phyloP scores from a whole-genome alignment of 768 basidiomycete species.

The Fomitopsis pulvina region DNA sequence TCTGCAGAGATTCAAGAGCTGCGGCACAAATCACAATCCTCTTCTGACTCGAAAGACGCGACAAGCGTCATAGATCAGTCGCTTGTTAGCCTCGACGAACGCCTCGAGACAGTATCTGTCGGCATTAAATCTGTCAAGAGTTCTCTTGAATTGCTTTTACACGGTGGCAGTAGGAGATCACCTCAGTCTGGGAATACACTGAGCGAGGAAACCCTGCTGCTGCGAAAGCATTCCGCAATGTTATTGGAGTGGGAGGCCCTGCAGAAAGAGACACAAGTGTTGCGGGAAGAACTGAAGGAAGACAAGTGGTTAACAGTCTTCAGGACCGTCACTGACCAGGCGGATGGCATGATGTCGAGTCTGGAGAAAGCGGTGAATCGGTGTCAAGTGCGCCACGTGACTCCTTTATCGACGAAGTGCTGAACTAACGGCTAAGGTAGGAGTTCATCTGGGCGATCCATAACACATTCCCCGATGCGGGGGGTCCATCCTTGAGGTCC shows the following conservation, averaged over 20 bases:
- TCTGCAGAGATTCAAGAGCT: slow-evolving; percentile 85
- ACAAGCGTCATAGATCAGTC: slow-evolving; percentile 76
- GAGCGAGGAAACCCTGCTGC: slow-evolving; percentile 41
- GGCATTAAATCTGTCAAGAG: slow-evolving; percentile 68
- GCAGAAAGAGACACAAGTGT: slow-evolving; percentile 69
- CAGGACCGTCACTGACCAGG: slow-evolving; percentile 88
- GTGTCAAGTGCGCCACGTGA: slow-evolving; percentile 64
- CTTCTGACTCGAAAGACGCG: slow-evolving; percentile 47
- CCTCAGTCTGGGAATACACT: slow-evolving; percentile 8
- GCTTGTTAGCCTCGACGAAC: slow-evolving; percentile 72
- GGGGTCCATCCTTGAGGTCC: slow-evolving; percentile 36
- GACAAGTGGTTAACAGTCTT: slow-evolving; percentile 97
- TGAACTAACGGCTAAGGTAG: no score
- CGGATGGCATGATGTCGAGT: slow-evolving; percentile 96
- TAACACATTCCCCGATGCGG: slow-evolving; percentile 40
- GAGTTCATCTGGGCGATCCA: slow-evolving; percentile 86
- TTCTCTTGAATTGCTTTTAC: slow-evolving; percentile 53
- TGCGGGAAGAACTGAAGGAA: slow-evolving; percentile 91
- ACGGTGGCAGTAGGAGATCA: slow-evolving; percentile 25
- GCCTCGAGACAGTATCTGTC: slow-evolving; percentile 63
- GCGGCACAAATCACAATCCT: slow-evolving; percentile 76
- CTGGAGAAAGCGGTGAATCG: slow-evolving; percentile 89
- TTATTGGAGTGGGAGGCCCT: slow-evolving; percentile 76
- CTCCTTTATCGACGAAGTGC: no score
- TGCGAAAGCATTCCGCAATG: slow-evolving; percentile 71